Conservation (phyloP, 208 protist genomes). For the Phytomonas francai region DNA sequence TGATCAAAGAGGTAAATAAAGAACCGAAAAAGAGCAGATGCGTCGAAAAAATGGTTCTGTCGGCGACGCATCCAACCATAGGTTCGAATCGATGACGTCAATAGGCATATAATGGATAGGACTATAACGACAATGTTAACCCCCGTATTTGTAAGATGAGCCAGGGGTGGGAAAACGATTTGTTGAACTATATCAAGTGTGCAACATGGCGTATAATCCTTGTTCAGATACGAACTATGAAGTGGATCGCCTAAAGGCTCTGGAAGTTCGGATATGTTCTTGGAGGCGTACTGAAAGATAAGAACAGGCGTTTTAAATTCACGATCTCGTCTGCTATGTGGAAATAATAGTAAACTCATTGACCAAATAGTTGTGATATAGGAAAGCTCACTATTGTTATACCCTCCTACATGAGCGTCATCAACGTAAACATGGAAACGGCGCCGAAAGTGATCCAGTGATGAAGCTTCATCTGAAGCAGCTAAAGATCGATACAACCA, state of each 20-base stretch:
- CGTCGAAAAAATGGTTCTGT: constrained; percentile 63
- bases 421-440: constrained; percentile 77
- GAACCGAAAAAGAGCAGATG: constrained; percentile 39
- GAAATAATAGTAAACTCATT: constrained; percentile 24
- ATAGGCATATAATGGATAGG: constrained; percentile 38
- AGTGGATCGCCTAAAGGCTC: neutral
- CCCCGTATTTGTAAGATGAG: constrained; percentile 20
- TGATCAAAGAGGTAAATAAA: constrained; percentile 71
- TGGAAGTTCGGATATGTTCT: constrained; percentile 16
- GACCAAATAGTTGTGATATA: constrained; percentile 30
- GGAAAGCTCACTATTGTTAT: neutral
- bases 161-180: constrained; percentile 22
- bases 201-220: neutral
- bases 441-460: constrained; percentile 22
- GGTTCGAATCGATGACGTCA: constrained; percentile 50
- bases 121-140: constrained; percentile 58
- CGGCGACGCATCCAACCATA: constrained; percentile 81
- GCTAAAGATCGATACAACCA: constrained; percentile 24
- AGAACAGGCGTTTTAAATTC: constrained; percentile 28
- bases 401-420: constrained; percentile 8
- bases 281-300: constrained; percentile 49
- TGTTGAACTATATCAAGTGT: neutral
- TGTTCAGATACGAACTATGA: neutral
- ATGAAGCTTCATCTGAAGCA: constrained; percentile 6
- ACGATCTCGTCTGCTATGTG: constrained; percentile 4